A percentile compares a stretch with the other conserved stretches of the same genome.
phyloP scores from a whole-genome alignment of 176 grass and related monocot species.

The Oryza glaberrima region DNA sequence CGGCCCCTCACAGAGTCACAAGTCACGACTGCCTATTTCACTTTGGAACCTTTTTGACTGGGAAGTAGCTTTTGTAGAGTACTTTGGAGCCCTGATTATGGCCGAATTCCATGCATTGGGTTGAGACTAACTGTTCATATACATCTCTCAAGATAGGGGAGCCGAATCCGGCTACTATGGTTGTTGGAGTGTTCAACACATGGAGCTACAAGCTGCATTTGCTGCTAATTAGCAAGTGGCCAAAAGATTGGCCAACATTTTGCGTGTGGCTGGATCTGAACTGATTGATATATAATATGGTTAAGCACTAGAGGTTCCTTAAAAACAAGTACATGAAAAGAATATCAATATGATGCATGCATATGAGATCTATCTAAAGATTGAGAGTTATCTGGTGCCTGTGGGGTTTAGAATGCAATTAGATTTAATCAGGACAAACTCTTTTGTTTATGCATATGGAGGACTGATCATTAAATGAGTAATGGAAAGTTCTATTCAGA shows the following conservation, averaged over 20 bases:
- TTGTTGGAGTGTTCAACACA: slow-evolving; percentile 31
- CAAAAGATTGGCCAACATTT: neutral
- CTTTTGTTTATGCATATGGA: neutral
- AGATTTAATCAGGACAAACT: neutral
- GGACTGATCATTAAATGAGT: neutral
- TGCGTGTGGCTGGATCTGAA: slow-evolving; percentile 5
- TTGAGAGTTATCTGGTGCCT: neutral
- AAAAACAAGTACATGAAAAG: neutral
- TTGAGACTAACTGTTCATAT: neutral
- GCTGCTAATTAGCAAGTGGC: slow-evolving; percentile 10
- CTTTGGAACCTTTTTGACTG: neutral
- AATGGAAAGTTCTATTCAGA: neutral
- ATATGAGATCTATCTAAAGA: slow-evolving; percentile 28
- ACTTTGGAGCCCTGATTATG: neutral
- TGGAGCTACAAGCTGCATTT: neutral
- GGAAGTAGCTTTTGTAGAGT: neutral
- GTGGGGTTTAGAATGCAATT: slow-evolving; percentile 12
- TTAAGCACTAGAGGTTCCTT: neutral
- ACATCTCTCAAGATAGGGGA: slow-evolving; percentile 12
- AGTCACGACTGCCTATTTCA: neutral
- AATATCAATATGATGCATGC: slow-evolving; percentile 16
- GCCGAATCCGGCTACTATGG: neutral
- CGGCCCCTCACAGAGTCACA: too few species aligned
- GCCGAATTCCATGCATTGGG: neutral
- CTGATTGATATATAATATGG: slow-evolving; percentile 1